Evolutionary conservation across 768 basidiomycete genomes (phyloP), one percentile per base, ranked within the genome.

Genomic region (Mycena metata): DNA sequence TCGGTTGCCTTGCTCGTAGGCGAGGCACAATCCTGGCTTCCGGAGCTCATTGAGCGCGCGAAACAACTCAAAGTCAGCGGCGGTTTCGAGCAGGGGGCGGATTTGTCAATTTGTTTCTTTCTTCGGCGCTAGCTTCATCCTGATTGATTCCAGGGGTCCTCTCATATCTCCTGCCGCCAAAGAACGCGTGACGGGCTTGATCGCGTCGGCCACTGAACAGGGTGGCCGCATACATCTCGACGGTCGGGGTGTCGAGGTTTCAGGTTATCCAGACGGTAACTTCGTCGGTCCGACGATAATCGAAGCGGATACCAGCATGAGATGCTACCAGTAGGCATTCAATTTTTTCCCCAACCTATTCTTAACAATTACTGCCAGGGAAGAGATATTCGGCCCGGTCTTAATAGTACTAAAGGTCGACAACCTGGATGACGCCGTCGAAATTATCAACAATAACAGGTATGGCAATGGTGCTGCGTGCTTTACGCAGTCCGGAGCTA

Each of bases 381-480:
- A 96, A 76, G 97, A 98, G 76, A 97, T 98, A 65, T 99, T 99
- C 72, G 97, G 96, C 16, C 97, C 97, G 1, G 97, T 91, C 1
- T 84, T 99, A 33, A 83, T 91, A 12, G 84, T 96, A 62, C 76
- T 98, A 61, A 85, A 87, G 54, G 94, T 91, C 7, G 89, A 96
- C 39, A 94, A 91, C 0, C 83, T 99, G 47, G 96, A 98, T 69
- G 95, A 97, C 66, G 96, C 96, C 15, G 85, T 98, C 66, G 88
- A 89, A 47, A 90, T 97, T 68, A 91, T 99, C 80, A 99, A 99
- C 81, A 80, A 84, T 68, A 98, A 98, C 81, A 85, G 80, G 71
- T 99, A 98, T 77, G 93, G 97, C 10, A 99, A 99, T 73, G 97
- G 97, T 35, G 89, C 96, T 35, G 94, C 96, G 23, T 95, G 98